These are phyloP conservation scores for Petrea volubilis DNA, from an alignment of 257 asterid species.

Conservation along the genomic window DNA sequence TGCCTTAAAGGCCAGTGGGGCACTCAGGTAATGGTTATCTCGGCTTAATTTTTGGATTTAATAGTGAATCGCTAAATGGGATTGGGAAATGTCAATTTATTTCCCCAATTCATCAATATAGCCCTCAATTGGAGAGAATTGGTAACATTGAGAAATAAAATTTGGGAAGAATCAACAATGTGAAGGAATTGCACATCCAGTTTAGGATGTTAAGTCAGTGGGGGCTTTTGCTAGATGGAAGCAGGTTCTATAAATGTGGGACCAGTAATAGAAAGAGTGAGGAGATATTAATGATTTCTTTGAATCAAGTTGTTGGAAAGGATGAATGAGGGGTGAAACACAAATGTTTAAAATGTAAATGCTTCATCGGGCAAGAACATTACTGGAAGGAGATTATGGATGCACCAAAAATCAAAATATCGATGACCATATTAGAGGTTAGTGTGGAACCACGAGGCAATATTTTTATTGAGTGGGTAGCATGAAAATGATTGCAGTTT, in stretches of 20 bases:
- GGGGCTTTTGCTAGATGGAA: background rate
- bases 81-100: background rate
- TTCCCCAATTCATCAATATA: background rate
- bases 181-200: background rate
- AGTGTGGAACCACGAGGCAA: background rate
- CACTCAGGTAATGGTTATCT: conserved; percentile 56
- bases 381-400: background rate
- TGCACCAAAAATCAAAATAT: background rate
- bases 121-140: background rate
- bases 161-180: background rate
- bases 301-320: background rate
- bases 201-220: background rate
- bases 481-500: background rate
- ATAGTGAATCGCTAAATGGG: background rate
- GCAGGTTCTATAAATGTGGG: background rate
- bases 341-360: background rate
- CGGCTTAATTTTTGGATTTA: background rate
- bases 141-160: background rate
- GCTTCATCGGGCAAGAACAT: background rate
- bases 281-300: background rate
- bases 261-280: background rate
- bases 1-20: conserved; percentile 98
- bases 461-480: background rate
- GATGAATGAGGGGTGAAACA: no score
- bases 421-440: background rate